These are phyloP conservation scores for Artomyces pyxidatus DNA, from an alignment of 768 basidiomycete species.

Conservation along the genomic window DNA sequence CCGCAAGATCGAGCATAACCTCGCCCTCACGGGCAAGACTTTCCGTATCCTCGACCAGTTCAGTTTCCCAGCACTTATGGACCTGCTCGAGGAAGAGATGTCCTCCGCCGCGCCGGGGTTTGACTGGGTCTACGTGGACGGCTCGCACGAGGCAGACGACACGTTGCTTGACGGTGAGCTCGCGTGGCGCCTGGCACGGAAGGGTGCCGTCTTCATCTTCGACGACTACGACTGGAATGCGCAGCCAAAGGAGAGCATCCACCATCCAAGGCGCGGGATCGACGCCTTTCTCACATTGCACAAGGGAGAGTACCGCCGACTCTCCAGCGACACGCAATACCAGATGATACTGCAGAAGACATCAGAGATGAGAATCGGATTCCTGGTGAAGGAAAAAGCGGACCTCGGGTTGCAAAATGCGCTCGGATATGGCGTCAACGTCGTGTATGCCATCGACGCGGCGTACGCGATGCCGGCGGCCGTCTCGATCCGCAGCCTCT, in stretches of 20 bases:
- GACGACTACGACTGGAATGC: conserved; percentile 51
- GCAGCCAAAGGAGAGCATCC: conserved; percentile 37
- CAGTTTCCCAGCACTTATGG: conserved; percentile 44
- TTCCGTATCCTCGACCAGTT: conserved; percentile 43
- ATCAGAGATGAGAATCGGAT: conserved; percentile 45
- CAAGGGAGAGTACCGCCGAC: conserved; percentile 35
- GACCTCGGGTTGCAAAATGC: conserved; percentile 11
- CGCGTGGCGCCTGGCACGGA: conserved; percentile 44
- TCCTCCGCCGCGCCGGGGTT: conserved; percentile 31
- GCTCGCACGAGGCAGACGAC: conserved; percentile 52
- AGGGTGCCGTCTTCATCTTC: conserved; percentile 45
- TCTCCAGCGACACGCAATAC: conserved; percentile 33
- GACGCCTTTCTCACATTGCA: conserved; percentile 48
- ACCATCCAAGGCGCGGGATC: conserved; percentile 50
- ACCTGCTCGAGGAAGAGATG: conserved; percentile 39
- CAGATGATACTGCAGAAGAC: conserved; percentile 48
- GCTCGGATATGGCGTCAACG: conserved; percentile 39
- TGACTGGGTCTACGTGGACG: conserved; percentile 54
- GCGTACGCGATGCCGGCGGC: conserved; percentile 40
- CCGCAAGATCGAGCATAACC: conserved; percentile 38
- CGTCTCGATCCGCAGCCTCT: conserved; percentile 36
- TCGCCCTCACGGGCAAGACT: conserved; percentile 34
- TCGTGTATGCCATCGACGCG: conserved; percentile 37
- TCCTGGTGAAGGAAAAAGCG: conserved; percentile 25
- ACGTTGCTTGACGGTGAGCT: conserved; percentile 55